Conservation (phyloP, 176 grass and related monocot genomes). For the Bothriochloa decipiens region DNA sequence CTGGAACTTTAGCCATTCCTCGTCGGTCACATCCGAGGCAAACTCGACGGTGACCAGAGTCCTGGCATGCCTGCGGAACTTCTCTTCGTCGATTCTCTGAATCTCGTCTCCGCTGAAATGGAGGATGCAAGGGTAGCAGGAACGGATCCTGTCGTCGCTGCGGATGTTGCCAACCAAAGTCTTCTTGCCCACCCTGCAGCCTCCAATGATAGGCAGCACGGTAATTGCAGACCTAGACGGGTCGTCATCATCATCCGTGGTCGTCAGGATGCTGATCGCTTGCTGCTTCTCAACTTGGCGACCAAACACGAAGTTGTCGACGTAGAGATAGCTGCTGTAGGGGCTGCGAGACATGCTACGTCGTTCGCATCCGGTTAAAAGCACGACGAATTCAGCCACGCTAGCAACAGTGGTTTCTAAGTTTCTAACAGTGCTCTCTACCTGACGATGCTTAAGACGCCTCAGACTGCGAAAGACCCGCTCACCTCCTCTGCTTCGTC, state of each 20-base stretch:
- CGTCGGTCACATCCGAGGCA: background rate
- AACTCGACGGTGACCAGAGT: constrained; percentile 30
- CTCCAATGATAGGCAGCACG: constrained; percentile 29
- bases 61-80: background rate
- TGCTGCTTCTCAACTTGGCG: constrained; percentile 32
- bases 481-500: background rate
- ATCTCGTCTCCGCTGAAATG: constrained; percentile 30
- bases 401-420: background rate
- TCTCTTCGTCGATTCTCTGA: background rate
- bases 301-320: constrained; percentile 45
- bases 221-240: background rate
- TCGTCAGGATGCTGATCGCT: constrained; percentile 9
- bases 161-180: constrained; percentile 15
- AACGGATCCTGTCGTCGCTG: constrained; percentile 15
- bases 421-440: background rate
- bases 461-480: background rate
- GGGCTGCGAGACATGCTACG: constrained; percentile 17
- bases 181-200: constrained; percentile 35
- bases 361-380: constrained; percentile 12
- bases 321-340: constrained; percentile 22
- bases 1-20: background rate
- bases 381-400: background rate
- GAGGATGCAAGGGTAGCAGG: constrained; percentile 13
- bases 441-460: background rate
- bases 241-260: background rate